Conservation (phyloP, 1,284 basidiomycete genomes). For the Cerrena zonata region DNA sequence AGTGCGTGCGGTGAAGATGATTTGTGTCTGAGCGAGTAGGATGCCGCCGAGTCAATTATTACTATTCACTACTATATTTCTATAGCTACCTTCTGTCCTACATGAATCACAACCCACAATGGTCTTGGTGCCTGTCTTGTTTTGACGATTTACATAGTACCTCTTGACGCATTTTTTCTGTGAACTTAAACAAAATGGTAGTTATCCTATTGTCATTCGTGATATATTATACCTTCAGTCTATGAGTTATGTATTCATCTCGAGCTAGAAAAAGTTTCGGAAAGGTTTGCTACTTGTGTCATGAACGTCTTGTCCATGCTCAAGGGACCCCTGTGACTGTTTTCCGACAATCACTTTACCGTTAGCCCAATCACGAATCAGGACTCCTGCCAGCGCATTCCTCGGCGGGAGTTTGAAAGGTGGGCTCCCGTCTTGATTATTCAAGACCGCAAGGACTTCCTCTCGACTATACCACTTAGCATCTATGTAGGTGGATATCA, state of each 20-base stretch:
- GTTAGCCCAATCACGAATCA: constrained; percentile 64
- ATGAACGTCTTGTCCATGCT: background rate
- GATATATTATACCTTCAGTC: background rate
- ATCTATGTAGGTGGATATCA: constrained; percentile 41
- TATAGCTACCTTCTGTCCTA: too few relatives aligned
- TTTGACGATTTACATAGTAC: too few relatives aligned
- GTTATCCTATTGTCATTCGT: background rate
- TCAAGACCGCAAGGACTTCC: constrained; percentile 62
- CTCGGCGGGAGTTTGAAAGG: constrained; percentile 63
- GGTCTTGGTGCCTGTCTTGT: too few relatives aligned
- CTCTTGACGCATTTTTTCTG: too few relatives aligned
- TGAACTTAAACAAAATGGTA: too few relatives aligned
- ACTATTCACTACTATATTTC: too few relatives aligned
- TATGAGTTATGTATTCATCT: background rate
- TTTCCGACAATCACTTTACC: constrained; percentile 26
- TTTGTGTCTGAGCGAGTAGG: too few relatives aligned
- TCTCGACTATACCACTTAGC: constrained; percentile 83
- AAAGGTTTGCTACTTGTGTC: constrained; percentile 3
- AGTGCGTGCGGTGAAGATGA: too few relatives aligned
- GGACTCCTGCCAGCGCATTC: constrained; percentile 66
- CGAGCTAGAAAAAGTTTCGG: constrained; percentile 8
- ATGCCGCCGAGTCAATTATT: too few relatives aligned
- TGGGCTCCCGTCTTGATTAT: constrained; percentile 19
- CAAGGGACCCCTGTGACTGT: background rate
- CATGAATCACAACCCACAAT: too few relatives aligned